Base-by-base conservation (phyloP, 306 rosid genomes). In the Luffa acutangula region DNA sequence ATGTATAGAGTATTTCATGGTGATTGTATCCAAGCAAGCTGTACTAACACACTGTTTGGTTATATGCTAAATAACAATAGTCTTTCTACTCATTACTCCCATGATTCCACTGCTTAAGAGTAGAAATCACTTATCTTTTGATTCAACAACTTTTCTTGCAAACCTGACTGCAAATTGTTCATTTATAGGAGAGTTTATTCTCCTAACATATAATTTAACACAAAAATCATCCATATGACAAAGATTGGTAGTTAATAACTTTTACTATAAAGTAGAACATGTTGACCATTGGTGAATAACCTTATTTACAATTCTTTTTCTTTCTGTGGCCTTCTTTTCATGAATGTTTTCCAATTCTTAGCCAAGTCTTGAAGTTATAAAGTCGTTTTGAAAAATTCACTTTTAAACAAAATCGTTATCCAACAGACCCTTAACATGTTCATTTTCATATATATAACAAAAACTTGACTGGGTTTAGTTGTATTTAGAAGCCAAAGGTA, bases 1-100 rank as follows among this genome's bases (percentile, higher is more conserved):
- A 14, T 74, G 78, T 74, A 51, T 74, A 74, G 54, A 70, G 62
- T 37, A 14, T 66, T 17, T 66, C 43, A 36, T 41, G 49, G 74
- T 74, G 78, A 49, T 51, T 74, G 78, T 74, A 51, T 51, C 78
- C 78, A 72, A 72, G 25, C 46, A 48, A 72, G 42, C 59, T 72
- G 77, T 71, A 15, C 77, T 46, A 72, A 72, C 58, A 13, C 46
- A 25, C 45, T 25, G 41, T 49, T 33, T 31, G 31, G 42, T 25
- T 72, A 46, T 48, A 25, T 45, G 34, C 7, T 46, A 46, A 48
- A 72, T 72, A 48, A 72, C 20, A 31, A 7, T 31, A 51, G 13
- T 72, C 42, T 72, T 48, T 72, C 21, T 67, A 36, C 51, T 67
- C 25, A 2, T 17, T 45, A 20, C 11, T 70, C 37, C 7, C 6